Percentiles rank a stretch among this genome's conserved stretches.
Evolutionary conservation across 192 early-diverging fungal genomes (phyloP).

Genomic region (Thamnidium elegans): DNA sequence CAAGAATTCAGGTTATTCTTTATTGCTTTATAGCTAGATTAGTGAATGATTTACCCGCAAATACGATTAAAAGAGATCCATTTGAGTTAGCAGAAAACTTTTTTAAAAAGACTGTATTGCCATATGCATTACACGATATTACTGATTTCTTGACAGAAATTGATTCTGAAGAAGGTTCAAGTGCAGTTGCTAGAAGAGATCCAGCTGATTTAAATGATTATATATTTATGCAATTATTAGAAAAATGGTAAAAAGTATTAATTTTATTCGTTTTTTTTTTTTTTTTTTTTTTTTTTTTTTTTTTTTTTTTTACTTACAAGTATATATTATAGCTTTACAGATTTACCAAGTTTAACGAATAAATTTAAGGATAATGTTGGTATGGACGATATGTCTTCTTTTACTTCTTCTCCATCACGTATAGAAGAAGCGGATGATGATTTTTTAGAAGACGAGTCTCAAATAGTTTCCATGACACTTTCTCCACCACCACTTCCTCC

Average conservation of each 20-base stretch:
- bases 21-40: constrained; percentile 10
- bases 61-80: background rate
- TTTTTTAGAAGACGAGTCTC: background rate
- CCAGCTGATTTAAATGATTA: constrained; percentile 4
- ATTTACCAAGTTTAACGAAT: background rate
- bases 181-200: background rate
- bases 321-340: background rate
- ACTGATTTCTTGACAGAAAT: background rate
- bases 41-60: background rate
- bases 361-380: constrained; percentile 6
- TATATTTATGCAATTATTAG: constrained; percentile 7
- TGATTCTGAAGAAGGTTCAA: background rate
- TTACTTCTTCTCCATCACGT: too few relatives aligned
- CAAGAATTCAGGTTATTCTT: constrained; percentile 1
- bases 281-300: background rate
- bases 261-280: background rate
- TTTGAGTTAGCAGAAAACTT: constrained; percentile 6
- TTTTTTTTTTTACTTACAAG: background rate
- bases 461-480: background rate
- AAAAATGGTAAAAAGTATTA: background rate
- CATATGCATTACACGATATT: constrained; percentile 2
- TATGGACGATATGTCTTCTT: constrained; percentile 5
- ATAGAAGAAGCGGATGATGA: background rate
- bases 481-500: too few relatives aligned
- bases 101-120: background rate